Evolutionary conservation across 1,284 basidiomycete genomes (phyloP).

Genomic region (Fomitiporia mediterranea): DNA sequence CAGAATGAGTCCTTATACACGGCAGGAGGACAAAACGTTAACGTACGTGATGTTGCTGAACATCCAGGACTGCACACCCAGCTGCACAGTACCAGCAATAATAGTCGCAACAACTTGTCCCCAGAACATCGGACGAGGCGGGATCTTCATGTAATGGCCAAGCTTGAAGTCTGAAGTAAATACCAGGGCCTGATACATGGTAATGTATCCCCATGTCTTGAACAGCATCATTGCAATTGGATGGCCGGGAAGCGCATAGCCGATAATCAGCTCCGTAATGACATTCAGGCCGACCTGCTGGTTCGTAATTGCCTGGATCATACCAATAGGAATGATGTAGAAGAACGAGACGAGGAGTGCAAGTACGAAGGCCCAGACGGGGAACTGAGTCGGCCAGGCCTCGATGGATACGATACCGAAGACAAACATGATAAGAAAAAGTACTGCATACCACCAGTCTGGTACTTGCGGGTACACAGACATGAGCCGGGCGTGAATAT

Average conservation of each 20-base stretch:
- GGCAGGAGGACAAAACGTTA: conserved; percentile 14
- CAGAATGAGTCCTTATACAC: conserved; percentile 8
- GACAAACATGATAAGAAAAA: conserved; percentile 21
- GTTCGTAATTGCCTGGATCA: conserved; percentile 36
- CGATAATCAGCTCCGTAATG: conserved; percentile 34
- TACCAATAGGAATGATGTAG: conserved; percentile 36
- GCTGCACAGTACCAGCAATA: conserved; percentile 30
- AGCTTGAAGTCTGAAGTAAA: conserved; percentile 32
- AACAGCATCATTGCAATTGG: conserved; percentile 42
- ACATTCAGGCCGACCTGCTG: conserved; percentile 32
- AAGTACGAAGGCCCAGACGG: conserved; percentile 34
- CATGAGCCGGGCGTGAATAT: conserved; percentile 29
- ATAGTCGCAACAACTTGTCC: conserved; percentile 36
- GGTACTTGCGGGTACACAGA: conserved; percentile 25
- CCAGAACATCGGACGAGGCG: conserved; percentile 33
- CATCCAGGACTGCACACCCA: conserved; percentile 35
- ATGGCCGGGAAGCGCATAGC: conserved; percentile 26
- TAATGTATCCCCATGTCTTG: conserved; percentile 32
- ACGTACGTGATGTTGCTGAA: conserved; percentile 35
- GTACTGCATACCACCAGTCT: conserved; percentile 23
- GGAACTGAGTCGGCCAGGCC: conserved; percentile 29
- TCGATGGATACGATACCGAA: conserved; percentile 21
- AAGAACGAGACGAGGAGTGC: conserved; percentile 33
- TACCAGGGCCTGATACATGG: conserved; percentile 33
- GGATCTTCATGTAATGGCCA: conserved; percentile 28